Evolutionary conservation across 1,284 basidiomycete genomes (phyloP).

Genomic region (Austroboletus olivaceoglutinosus): DNA sequence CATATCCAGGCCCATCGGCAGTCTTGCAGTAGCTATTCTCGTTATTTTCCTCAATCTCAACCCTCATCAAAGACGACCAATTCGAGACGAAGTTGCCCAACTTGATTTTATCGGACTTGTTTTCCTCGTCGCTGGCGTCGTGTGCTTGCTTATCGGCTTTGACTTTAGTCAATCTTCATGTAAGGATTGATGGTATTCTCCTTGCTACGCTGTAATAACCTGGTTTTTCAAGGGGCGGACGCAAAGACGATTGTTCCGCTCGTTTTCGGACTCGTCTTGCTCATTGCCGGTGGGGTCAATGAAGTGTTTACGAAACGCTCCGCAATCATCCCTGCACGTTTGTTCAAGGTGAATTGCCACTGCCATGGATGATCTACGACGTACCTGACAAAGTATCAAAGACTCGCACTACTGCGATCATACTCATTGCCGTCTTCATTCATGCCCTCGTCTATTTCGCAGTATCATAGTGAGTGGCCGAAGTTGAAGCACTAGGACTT

Average conservation of each 20-base stretch:
- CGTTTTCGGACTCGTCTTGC: constrained; percentile 58
- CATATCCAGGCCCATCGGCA: constrained; percentile 76
- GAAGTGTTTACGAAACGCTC: constrained; percentile 71
- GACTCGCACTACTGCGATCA: constrained; percentile 71
- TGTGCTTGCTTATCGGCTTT: constrained; percentile 84
- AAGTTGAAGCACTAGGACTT: constrained; percentile 1
- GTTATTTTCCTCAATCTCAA: constrained; percentile 85
- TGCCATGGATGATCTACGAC: not conserved
- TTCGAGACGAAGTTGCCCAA: constrained; percentile 59
- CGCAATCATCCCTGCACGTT: constrained; percentile 77
- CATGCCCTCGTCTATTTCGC: constrained; percentile 70
- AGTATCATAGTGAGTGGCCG: constrained; percentile 28
- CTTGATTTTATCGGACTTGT: constrained; percentile 79
- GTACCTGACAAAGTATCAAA: constrained; percentile 24
- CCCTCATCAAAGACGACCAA: constrained; percentile 57
- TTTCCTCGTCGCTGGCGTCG: constrained; percentile 71
- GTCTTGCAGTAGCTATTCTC: constrained; percentile 65
- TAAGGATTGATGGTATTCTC: constrained; percentile 32
- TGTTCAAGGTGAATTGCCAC: constrained; percentile 60
- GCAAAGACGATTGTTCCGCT: constrained; percentile 72
- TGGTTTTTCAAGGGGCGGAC: constrained; percentile 29
- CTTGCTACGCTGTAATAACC: not conserved
- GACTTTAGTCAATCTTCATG: constrained; percentile 69
- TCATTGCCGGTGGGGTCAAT: constrained; percentile 60
- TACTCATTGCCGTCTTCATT: constrained; percentile 61